Conservation (phyloP, 164 flowering plant genomes). For the Tetrastigma voinierianum region DNA sequence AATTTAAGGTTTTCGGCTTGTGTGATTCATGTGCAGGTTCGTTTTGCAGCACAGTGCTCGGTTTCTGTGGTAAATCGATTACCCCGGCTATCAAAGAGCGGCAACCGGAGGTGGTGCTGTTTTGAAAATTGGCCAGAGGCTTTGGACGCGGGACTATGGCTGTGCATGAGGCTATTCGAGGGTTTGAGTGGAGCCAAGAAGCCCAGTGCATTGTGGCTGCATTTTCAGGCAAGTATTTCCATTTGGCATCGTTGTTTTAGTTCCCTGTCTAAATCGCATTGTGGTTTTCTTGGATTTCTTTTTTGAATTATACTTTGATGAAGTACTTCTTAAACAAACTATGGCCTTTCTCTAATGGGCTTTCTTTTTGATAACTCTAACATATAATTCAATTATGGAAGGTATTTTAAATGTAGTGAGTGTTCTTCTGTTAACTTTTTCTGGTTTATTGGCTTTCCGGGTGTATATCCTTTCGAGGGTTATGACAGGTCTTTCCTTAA, state of each 20-base stretch:
- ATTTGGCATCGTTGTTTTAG: background rate
- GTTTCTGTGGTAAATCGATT: constrained; percentile 85
- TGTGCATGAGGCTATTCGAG: constrained; percentile 77
- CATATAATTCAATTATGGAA: too few relatives aligned
- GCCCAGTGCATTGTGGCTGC: constrained; percentile 51
- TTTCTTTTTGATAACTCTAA: too few relatives aligned
- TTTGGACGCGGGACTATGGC: constrained; percentile 80
- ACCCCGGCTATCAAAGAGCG: constrained; percentile 62
- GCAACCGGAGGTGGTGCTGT: constrained; percentile 70
- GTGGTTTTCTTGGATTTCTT: background rate
- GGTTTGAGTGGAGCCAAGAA: constrained; percentile 77
- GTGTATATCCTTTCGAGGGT: too few relatives aligned
- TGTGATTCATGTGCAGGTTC: background rate
- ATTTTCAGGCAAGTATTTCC: constrained; percentile 60
- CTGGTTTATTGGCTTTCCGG: too few relatives aligned
- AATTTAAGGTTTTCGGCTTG: background rate
- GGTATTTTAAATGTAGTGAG: too few relatives aligned
- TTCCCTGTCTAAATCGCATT: background rate
- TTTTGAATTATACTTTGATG: too few relatives aligned
- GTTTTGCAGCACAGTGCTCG: constrained; percentile 73
- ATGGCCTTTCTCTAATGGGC: too few relatives aligned
- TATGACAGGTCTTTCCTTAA: too few relatives aligned
- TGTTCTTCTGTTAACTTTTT: too few relatives aligned
- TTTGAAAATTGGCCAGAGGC: constrained; percentile 82
- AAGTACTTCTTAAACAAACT: too few relatives aligned